Evolutionary conservation across 139 green algal genomes (phyloP), one percentile per base, ranked within the genome.

Genomic region (Volvox reticuliferus): DNA sequence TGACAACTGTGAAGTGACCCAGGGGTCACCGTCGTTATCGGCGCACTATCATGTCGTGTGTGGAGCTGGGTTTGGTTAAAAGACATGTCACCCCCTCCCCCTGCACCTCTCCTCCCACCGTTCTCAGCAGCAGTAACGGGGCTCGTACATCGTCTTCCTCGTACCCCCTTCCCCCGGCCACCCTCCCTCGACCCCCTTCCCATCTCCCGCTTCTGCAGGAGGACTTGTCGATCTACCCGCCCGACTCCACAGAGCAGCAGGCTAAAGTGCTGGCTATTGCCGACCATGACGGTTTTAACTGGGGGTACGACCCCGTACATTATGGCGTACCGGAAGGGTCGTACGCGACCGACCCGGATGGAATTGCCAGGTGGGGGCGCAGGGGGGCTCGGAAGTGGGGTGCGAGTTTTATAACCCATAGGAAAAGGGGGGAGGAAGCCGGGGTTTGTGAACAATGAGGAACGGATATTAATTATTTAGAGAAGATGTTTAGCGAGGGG

Each of bases 271-370:
- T 93, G 69, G 89, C 89, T 17, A 89, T 98, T 22, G 94, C 96
- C 2, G 94, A 97, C 91, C 33, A 86, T 1, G 97, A 98, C 86
- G 96, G 91, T 18, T 99, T 97, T 95, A 99, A 99, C 91, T 99
- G 97, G 97, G 97, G 97, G 12, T 96, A 96, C 90, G 97, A 98
- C 85, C 96, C 96, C 1, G 95, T 98, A 91, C 97, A 99, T 88
- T 99, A 95, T 73, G 95, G 96, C 19, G 96, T 98, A 28, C 97
- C 97, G 0, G 97, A 99, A 78, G 97, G 97, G 80, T 96, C 93
- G 71, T 99, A 98, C 81, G 94, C 96, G 26, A 96, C 95, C 0
- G 91, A 98, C 50, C 96, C 97, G 69, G 97, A 99, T 81, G 96
- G 97, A 18, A 19, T 86, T 13, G 79, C 92, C 12, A 79, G 91